Evolutionary conservation across 371 early-diverging fungal species (phyloP), one percentile per base, ranked within the genome.

Genomic region (Sporodiniella umbellata): DNA sequence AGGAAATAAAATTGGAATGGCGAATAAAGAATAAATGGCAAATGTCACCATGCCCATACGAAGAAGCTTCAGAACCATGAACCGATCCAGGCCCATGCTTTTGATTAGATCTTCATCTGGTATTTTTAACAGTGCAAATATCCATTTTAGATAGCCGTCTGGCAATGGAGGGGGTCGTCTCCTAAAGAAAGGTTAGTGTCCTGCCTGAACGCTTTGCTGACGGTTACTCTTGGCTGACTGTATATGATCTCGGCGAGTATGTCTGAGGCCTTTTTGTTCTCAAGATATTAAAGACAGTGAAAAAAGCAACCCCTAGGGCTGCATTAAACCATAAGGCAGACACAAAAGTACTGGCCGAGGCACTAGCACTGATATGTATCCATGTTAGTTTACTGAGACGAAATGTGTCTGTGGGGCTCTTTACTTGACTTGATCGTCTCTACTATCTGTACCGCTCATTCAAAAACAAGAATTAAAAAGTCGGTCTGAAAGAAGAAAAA

Each of bases 51-150:
- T 65, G 8, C 79, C 80, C 63, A 88, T 76, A 39, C 85, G 72
- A 22, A 88, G 62, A 50, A 86, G 82, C 33, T 83, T 78, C n/a
- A 90, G 56, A 24, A 87, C 86, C 88, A 92, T 86, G 64, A 79
- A 90, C 11, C 86, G 75, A 64, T 92, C 92, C 35, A 92, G 75
- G 2, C 89, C 88, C 51, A 84, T 78, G 4, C 78, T 69, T 18
- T 66, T 62, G 15, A 88, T 72, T 8, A 90, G 62, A 10, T 72
- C 72, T 3, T 72, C 70, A 44, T 89, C 89, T 33, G 68, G 53
- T 51, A 80, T 66, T 26, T 54, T 56, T n/a, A 88, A 66, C 22
- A 84, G 51, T 1, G 79, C 62, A 14, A 64, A 40, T 46, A 91
- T 66, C 92, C 92, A 92, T 21, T 58, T 53, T 8, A 87, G 57